A percentile compares a stretch with the other conserved stretches of the same genome.
phyloP scores from a whole-genome alignment of 768 basidiomycete species.

The Rhodocollybia butyracea region DNA sequence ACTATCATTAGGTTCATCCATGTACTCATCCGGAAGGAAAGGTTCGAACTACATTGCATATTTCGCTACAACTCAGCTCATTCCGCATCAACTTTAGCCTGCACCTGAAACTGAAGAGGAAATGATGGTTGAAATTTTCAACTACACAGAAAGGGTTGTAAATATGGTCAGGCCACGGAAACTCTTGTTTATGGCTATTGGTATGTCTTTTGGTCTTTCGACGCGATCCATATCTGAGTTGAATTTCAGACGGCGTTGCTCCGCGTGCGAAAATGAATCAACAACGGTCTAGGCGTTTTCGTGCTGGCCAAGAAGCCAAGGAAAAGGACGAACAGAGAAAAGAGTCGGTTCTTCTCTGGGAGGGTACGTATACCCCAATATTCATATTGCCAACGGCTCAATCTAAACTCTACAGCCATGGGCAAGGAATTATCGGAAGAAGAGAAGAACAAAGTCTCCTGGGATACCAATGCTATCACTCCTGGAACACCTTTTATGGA shows the following conservation, averaged over 20 bases:
- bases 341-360: conserved; percentile 81
- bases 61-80: conserved; percentile 3
- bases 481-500: conserved; percentile 99
- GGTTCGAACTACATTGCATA: conserved; percentile 34
- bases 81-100: conserved; percentile 52
- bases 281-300: conserved; percentile 94
- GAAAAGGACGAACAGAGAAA: conserved; percentile 88
- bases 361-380: conserved; percentile 48
- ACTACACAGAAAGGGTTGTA: conserved; percentile 94
- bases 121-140: conserved; percentile 98
- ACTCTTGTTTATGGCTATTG: conserved; percentile 97
- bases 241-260: conserved; percentile 83
- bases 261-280: conserved; percentile 99
- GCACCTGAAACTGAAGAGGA: conserved; percentile 97
- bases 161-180: conserved; percentile 96
- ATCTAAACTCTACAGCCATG: conserved; percentile 59
- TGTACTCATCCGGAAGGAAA: conserved; percentile 99
- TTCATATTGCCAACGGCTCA: background rate
- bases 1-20: conserved; percentile 74
- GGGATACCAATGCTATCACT: conserved; percentile 99
- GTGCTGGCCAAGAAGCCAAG: conserved; percentile 90
- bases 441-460: conserved; percentile 79
- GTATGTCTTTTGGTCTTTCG: conserved; percentile 37
- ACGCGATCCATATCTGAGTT: background rate
- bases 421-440: conserved; percentile 82